Evolutionary conservation across 805 yeast species (phyloP).

Genomic region (Cyberlindnera euphorbiiphila): DNA sequence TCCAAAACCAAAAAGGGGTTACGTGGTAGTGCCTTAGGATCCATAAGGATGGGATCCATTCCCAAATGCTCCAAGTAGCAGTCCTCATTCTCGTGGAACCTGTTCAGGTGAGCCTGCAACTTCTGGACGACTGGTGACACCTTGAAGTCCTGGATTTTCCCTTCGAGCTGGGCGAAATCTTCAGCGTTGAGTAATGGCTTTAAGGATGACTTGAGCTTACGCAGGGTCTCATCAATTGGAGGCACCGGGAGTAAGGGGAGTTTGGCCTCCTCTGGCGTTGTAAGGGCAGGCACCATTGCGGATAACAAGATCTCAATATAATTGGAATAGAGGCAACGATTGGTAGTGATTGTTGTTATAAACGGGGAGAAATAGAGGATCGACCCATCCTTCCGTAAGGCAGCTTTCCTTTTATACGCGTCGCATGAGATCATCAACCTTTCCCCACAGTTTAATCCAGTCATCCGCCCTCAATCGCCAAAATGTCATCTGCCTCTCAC

Average conservation of each 20-base stretch:
- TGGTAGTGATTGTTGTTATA: too few relatives aligned
- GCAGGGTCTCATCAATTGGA: conserved; percentile 42
- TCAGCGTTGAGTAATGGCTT: conserved; percentile 54
- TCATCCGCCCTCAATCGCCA: too few relatives aligned
- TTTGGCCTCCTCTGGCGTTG: background rate
- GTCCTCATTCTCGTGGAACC: conserved; percentile 40
- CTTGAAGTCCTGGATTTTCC: conserved; percentile 43
- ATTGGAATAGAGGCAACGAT: too few relatives aligned
- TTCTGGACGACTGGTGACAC: conserved; percentile 38
- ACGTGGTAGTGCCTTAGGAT: conserved; percentile 54
- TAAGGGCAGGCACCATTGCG: background rate
- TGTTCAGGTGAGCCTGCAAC: conserved; percentile 51
- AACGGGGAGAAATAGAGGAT: too few relatives aligned
- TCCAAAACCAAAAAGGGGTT: conserved; percentile 74
- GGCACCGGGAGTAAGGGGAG: conserved; percentile 68
- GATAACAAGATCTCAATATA: too few relatives aligned
- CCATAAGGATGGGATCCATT: conserved; percentile 35
- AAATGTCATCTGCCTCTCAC: too few relatives aligned
- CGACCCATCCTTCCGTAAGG: too few relatives aligned
- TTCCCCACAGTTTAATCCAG: too few relatives aligned
- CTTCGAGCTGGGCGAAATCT: conserved; percentile 38
- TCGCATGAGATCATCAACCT: too few relatives aligned
- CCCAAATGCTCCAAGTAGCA: conserved; percentile 52
- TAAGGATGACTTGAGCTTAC: conserved; percentile 50
- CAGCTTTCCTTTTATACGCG: background rate